phyloP scores from a whole-genome alignment of 331 rosid species.

The Phaseolus coccineus region DNA sequence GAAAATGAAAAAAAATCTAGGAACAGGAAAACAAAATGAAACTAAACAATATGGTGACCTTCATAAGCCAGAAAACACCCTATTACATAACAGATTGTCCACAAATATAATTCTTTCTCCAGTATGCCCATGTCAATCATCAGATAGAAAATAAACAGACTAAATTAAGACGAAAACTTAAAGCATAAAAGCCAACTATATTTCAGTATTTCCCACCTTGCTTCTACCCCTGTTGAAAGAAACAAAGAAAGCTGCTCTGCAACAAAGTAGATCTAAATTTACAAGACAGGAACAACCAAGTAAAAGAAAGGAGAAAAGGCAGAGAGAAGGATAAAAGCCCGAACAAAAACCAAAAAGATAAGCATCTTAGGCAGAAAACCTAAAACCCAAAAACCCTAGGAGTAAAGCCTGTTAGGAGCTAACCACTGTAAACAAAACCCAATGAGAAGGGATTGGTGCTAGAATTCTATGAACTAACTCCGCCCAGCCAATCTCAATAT shows the following conservation, averaged over 20 bases:
- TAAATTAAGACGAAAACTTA: conserved; percentile 29
- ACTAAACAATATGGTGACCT: conserved; percentile 22
- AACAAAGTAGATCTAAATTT: conserved; percentile 58
- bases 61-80: conserved; percentile 46
- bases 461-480: conserved; percentile 52
- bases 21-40: background rate
- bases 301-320: conserved; percentile 7
- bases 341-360: conserved; percentile 44
- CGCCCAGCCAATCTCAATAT: conserved; percentile 54
- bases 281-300: conserved; percentile 64
- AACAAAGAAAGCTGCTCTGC: conserved; percentile 60
- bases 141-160: conserved; percentile 18
- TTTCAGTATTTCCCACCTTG: conserved; percentile 75
- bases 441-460: conserved; percentile 50
- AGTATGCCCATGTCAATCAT: conserved; percentile 43
- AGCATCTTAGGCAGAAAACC: conserved; percentile 48
- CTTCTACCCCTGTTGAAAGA: conserved; percentile 63
- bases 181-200: conserved; percentile 55
- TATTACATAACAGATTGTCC: conserved; percentile 49
- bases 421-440: conserved; percentile 63
- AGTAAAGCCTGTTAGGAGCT: conserved; percentile 68
- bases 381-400: conserved; percentile 69
- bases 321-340: conserved; percentile 2
- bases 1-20: background rate
- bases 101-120: conserved; percentile 24